A percentile compares a stretch with the other conserved stretches of the same genome.
phyloP scores from a whole-genome alignment of 257 asterid genomes.

The Scutellaria galericulata region DNA sequence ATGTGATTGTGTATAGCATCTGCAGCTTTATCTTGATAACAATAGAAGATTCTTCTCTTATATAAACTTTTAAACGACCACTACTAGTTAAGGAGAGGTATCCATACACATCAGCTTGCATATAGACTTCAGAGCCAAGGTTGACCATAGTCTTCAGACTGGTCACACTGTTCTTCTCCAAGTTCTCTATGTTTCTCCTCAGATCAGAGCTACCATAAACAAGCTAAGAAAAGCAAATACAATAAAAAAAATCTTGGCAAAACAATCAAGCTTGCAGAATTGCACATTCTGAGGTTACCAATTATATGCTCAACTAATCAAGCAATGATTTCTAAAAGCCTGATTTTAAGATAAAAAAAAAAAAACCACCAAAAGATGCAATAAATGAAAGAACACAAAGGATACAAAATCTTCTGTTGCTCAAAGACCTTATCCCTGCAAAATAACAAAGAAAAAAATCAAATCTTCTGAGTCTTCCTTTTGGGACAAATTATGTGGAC shows the following conservation, averaged over 20 bases:
- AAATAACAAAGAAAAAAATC: slow-evolving; percentile 14
- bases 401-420: slow-evolving; percentile 91
- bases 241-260: neutral
- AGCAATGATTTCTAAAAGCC: slow-evolving; percentile 13
- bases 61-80: neutral
- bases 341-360: slow-evolving; percentile 3
- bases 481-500: neutral
- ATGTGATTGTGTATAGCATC: neutral
- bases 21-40: neutral
- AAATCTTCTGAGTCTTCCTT: slow-evolving; percentile 7
- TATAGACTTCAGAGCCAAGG: slow-evolving; percentile 86
- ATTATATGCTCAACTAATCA: slow-evolving; percentile 14
- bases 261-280: neutral
- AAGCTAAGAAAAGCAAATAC: slow-evolving; percentile 47
- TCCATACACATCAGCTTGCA: slow-evolving; percentile 91
- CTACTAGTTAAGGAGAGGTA: slow-evolving; percentile 12
- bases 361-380: slow-evolving; percentile 1
- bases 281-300: slow-evolving; percentile 4
- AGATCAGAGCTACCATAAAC: slow-evolving; percentile 71
- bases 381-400: slow-evolving; percentile 41
- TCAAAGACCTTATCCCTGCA: slow-evolving; percentile 94
- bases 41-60: neutral
- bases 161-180: slow-evolving; percentile 84
- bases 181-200: slow-evolving; percentile 74
- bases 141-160: slow-evolving; percentile 78